These are phyloP conservation scores for Astrothelium macrocarpum DNA, from an alignment of 495 filamentous ascomycete genomes.

Conservation along the genomic window DNA sequence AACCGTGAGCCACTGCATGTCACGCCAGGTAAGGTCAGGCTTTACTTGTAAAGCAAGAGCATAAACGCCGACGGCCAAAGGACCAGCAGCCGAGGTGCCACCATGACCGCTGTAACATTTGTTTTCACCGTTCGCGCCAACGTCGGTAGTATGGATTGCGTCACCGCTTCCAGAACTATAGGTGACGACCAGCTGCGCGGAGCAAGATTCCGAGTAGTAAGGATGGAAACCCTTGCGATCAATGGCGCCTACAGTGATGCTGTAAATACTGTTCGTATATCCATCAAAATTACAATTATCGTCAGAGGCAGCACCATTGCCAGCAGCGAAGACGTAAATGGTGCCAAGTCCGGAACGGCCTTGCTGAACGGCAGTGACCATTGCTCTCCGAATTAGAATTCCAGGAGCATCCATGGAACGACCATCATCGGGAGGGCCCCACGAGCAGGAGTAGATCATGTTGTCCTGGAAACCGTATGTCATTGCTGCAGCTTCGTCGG, in stretches of 20 bases:
- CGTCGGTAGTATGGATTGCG: conserved; percentile 92
- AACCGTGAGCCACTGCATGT: conserved; percentile 84
- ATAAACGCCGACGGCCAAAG: conserved; percentile 80
- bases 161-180: conserved; percentile 88
- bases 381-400: conserved; percentile 76
- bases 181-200: conserved; percentile 86
- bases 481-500: conserved; percentile 84
- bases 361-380: conserved; percentile 85
- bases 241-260: conserved; percentile 90
- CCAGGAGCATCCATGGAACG: conserved; percentile 88
- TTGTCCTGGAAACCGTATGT: conserved; percentile 87
- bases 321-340: conserved; percentile 93
- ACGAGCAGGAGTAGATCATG: conserved; percentile 96
- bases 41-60: conserved; percentile 83
- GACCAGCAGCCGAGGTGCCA: conserved; percentile 93
- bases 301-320: conserved; percentile 76
- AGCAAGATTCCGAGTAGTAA: conserved; percentile 91
- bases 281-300: conserved; percentile 99
- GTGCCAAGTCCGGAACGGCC: conserved; percentile 78
- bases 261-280: conserved; percentile 99
- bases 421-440: conserved; percentile 93
- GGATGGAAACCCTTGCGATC: conserved; percentile 78
- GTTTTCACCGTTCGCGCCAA: conserved; percentile 54
- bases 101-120: conserved; percentile 70
- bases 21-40: conserved; percentile 85